These are phyloP conservation scores for Ustilago nuda DNA, from an alignment of 1,284 basidiomycete species.

Conservation along the genomic window DNA sequence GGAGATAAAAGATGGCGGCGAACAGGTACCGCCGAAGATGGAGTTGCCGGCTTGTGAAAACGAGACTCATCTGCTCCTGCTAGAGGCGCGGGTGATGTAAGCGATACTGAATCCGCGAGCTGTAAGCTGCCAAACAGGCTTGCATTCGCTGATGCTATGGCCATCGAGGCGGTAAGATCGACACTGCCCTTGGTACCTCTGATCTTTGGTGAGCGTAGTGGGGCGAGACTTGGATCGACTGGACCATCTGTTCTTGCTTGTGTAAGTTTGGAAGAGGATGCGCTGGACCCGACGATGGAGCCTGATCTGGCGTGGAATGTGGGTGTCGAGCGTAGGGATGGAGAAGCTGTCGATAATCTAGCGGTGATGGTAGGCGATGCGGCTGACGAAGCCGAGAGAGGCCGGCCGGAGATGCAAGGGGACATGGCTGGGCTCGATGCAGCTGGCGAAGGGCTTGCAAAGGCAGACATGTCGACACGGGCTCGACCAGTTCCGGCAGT, in stretches of 20 bases:
- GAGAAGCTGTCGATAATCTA: slow-evolving; percentile 30
- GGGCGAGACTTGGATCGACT: slow-evolving; percentile 24
- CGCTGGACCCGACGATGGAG: slow-evolving; percentile 20
- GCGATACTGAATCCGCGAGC: slow-evolving; percentile 12
- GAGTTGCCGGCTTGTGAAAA: slow-evolving; percentile 22
- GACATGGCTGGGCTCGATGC: slow-evolving; percentile 44
- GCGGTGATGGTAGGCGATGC: slow-evolving; percentile 19
- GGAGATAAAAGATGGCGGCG: slow-evolving; percentile 29
- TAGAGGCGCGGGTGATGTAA: slow-evolving; percentile 10
- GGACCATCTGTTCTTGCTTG: slow-evolving; percentile 23
- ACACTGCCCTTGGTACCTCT: slow-evolving; percentile 32
- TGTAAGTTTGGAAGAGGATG: slow-evolving; percentile 19
- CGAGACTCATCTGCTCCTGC: slow-evolving; percentile 20
- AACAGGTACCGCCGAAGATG: slow-evolving; percentile 13
- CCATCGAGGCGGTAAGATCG: slow-evolving; percentile 20
- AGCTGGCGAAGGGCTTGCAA: slow-evolving; percentile 30
- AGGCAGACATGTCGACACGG: slow-evolving; percentile 48
- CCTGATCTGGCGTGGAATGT: slow-evolving; percentile 25
- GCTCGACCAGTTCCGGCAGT: slow-evolving; percentile 28
- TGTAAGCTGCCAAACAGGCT: slow-evolving; percentile 17
- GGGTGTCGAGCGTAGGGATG: slow-evolving; percentile 31
- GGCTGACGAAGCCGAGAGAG: slow-evolving; percentile 28
- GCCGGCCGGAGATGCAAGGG: slow-evolving; percentile 19
- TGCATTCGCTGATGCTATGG: slow-evolving; percentile 12
- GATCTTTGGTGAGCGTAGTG: slow-evolving; percentile 23